Evolutionary conservation across 2,329 filamentous ascomycete species (phyloP).

Genomic region (Monosporascus sp.): DNA sequence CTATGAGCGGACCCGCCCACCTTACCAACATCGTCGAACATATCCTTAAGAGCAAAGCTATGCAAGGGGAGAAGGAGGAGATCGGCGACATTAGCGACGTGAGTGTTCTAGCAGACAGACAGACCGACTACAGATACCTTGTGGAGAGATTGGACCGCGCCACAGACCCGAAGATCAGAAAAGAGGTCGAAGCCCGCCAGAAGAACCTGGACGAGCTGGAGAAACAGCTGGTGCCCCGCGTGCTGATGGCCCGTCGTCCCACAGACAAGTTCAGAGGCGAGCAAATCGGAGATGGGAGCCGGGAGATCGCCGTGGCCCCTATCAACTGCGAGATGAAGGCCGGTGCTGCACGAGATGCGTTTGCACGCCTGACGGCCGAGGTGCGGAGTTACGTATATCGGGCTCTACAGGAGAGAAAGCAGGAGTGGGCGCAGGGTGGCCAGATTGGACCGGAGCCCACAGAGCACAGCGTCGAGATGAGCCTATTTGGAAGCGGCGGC

Average conservation of each 20-base stretch:
- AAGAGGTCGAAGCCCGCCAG: neutral
- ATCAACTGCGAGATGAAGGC: conserved; percentile 1
- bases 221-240: neutral
- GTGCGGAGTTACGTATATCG: conserved; percentile 1
- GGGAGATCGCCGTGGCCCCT: neutral
- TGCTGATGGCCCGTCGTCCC: neutral
- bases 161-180: neutral
- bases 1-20: neutral
- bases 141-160: neutral
- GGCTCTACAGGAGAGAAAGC: neutral
- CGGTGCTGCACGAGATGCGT: neutral
- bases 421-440: conserved; percentile 1
- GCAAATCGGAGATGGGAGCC: neutral
- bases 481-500: too few species aligned
- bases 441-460: neutral
- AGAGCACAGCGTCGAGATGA: too few species aligned
- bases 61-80: neutral
- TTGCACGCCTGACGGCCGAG: neutral
- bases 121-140: neutral
- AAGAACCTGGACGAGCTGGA: neutral
- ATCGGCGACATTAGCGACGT: neutral
- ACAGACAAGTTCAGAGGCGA: neutral
- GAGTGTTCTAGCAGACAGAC: neutral
- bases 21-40: neutral
- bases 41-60: neutral